These are phyloP conservation scores for Leccinum fallax DNA, from an alignment of 1,284 basidiomycete genomes.

Conservation along the genomic window DNA sequence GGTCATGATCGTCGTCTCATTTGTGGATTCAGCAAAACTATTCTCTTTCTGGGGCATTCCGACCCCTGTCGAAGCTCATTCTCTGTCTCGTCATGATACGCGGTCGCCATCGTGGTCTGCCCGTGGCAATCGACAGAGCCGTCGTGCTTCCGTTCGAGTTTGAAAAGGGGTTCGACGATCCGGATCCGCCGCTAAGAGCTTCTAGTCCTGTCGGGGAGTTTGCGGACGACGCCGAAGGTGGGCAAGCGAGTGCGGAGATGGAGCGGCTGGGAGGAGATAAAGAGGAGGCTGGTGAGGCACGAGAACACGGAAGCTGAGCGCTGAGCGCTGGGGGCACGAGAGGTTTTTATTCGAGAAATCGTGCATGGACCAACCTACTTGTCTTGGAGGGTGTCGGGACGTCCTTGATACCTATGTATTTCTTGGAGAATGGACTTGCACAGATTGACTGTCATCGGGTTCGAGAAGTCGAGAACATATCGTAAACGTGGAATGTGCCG, in stretches of 20 bases:
- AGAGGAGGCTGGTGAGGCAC: background rate
- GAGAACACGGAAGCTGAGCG: background rate
- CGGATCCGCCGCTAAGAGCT: background rate
- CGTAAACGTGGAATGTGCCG: background rate
- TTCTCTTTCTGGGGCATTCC: constrained; percentile 80
- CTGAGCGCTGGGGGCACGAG: background rate
- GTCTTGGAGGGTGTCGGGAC: background rate
- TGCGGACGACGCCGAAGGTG: background rate
- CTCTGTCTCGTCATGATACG: constrained; percentile 88
- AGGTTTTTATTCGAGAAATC: background rate
- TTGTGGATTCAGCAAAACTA: constrained; percentile 58
- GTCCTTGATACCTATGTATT: background rate
- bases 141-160: constrained; percentile 73
- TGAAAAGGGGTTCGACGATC: constrained; percentile 22
- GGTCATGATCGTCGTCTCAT: background rate
- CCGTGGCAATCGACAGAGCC: constrained; percentile 88
- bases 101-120: constrained; percentile 88
- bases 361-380: background rate
- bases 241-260: background rate
- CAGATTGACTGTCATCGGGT: background rate
- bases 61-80: constrained; percentile 85
- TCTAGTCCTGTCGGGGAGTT: background rate
- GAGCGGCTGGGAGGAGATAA: background rate
- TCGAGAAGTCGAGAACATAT: background rate
- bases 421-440: background rate